Evolutionary conservation across 345 rosid species (phyloP).

Genomic region (Cardamine chenopodiifolia): DNA sequence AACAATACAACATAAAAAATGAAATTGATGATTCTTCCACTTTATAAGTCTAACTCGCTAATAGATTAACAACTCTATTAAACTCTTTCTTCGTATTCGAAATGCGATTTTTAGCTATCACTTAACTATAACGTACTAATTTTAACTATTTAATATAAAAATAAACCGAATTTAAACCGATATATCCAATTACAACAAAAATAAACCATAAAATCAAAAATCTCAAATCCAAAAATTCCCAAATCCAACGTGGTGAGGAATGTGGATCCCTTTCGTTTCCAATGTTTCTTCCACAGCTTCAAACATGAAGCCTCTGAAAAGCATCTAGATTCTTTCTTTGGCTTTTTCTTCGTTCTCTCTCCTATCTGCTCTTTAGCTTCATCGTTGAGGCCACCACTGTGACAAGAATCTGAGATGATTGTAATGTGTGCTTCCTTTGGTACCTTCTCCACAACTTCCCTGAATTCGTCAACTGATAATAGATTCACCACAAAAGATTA

Average conservation of each 20-base stretch:
- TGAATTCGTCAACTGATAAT: conserved; percentile 83
- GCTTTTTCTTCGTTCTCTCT: conserved; percentile 66
- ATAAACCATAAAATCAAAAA: too few relatives aligned
- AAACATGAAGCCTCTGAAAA: conserved; percentile 57
- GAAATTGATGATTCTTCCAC: too few relatives aligned
- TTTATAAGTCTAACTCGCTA: too few relatives aligned
- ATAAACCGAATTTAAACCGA: too few relatives aligned
- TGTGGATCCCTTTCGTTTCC: conserved; percentile 63
- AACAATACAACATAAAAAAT: too few relatives aligned
- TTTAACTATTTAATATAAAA: too few relatives aligned
- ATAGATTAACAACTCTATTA: too few relatives aligned
- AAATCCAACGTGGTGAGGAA: conserved; percentile 56
- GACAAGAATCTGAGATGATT: conserved; percentile 90
- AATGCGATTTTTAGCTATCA: too few relatives aligned
- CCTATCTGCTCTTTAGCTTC: conserved; percentile 96
- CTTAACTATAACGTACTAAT: too few relatives aligned
- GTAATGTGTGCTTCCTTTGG: conserved; percentile 69
- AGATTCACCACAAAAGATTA: not conserved
- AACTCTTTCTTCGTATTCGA: too few relatives aligned
- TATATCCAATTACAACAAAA: too few relatives aligned
- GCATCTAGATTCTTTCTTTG: conserved; percentile 42
- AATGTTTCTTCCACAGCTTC: conserved; percentile 54
- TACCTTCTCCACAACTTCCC: conserved; percentile 72
- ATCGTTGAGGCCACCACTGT: conserved; percentile 93
- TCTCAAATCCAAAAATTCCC: too few relatives aligned